A percentile compares a stretch with the other conserved stretches of the same genome.
Conservation (phyloP, 805 yeast genomes). For the Kuraishia piskuri region DNA sequence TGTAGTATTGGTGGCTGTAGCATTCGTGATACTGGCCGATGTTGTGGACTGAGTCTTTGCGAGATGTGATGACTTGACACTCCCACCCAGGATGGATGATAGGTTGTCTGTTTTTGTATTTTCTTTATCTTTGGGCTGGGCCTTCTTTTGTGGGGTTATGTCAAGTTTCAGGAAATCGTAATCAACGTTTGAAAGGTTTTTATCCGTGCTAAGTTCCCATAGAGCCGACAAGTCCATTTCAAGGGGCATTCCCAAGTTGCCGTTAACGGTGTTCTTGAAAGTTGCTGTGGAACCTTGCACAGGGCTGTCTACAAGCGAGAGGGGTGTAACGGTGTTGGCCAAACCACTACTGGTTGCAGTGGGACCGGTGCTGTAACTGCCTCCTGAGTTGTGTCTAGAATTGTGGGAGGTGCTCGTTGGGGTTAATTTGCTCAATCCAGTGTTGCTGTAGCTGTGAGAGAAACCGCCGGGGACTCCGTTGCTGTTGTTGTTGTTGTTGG, state of each 20-base stretch:
- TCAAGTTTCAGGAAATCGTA: conserved; percentile 12
- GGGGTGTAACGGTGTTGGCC: conserved; percentile 11
- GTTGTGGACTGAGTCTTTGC: conserved; percentile 3
- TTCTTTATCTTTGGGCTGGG: neutral
- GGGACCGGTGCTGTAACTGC: neutral
- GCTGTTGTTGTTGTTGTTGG: conserved; percentile 2
- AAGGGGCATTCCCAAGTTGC: conserved; percentile 4
- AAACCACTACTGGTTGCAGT: neutral
- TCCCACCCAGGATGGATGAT: neutral
- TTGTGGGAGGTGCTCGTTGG: conserved; percentile 1
- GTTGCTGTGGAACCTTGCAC: conserved; percentile 1
- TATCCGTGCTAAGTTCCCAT: conserved; percentile 17
- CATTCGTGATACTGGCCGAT: conserved; percentile 1
- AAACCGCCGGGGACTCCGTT: neutral
- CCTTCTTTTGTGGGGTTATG: neutral
- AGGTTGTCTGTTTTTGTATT: neutral
- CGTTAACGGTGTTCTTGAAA: neutral
- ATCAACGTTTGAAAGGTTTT: conserved; percentile 12
- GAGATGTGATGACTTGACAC: neutral
- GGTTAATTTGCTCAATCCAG: conserved; percentile 3
- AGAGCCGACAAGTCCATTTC: conserved; percentile 16
- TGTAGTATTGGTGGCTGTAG: neutral
- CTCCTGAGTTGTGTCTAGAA: conserved; percentile 6
- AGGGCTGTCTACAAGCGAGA: conserved; percentile 16
- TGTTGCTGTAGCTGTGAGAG: conserved; percentile 10